These are phyloP conservation scores for Podaxis carcinomalis DNA, from an alignment of 768 basidiomycete species.

Conservation along the genomic window DNA sequence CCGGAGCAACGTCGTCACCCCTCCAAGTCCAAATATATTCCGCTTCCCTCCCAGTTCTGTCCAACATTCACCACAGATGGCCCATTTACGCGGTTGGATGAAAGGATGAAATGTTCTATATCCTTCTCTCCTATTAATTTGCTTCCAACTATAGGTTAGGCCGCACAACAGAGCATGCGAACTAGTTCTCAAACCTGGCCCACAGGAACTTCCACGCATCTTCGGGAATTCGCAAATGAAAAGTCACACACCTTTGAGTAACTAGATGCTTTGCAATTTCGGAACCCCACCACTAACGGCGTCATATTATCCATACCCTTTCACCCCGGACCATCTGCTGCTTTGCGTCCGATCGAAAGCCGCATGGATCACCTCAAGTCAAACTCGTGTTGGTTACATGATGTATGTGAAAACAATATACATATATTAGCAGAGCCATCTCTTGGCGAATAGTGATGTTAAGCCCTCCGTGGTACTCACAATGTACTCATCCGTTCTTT, in stretches of 20 bases:
- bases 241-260: not conserved
- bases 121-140: slow-evolving; percentile 13
- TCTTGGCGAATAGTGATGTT: slow-evolving; percentile 20
- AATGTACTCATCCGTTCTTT: slow-evolving; percentile 28
- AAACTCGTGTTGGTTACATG: slow-evolving; percentile 29
- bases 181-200: not conserved
- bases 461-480: slow-evolving; percentile 15
- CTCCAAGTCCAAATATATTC: not conserved
- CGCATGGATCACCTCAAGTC: slow-evolving; percentile 40
- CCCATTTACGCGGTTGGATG: slow-evolving; percentile 12
- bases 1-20: not conserved
- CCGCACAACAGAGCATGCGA: not conserved
- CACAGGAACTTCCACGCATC: not conserved
- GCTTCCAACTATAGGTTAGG: not conserved
- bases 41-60: not conserved
- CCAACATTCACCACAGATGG: not conserved
- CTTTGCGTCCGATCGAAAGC: slow-evolving; percentile 21
- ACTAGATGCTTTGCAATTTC: slow-evolving; percentile 11
- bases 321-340: slow-evolving; percentile 3
- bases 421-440: slow-evolving; percentile 18
- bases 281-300: slow-evolving; percentile 4
- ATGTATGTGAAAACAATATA: slow-evolving; percentile 20
- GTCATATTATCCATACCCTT: slow-evolving; percentile 3
- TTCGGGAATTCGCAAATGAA: slow-evolving; percentile 8
- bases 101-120: slow-evolving; percentile 13